These are phyloP conservation scores for sorghum (Sorghum bicolor) DNA, from an alignment of 176 grass and related monocot species.

Conservation along the genomic window Sorghum_bicolor_NCBIv3 NC_012876.2:4346001-4346500, in stretches of 20 bases:
- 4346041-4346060: neutral
- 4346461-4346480: neutral
- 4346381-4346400: slow-evolving; percentile 1
- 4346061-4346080: slow-evolving; percentile 3
- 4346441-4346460: neutral
- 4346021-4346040: slow-evolving; percentile 31
- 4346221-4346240: neutral
- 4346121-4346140: neutral
- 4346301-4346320: neutral
- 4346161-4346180: neutral
- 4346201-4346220: neutral
- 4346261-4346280: neutral
- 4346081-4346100: neutral
- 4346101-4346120: neutral
- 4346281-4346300: no score
- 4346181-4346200: slow-evolving; percentile 41
- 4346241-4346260: neutral
- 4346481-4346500: neutral
- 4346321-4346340: slow-evolving; percentile 24
- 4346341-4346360: neutral
- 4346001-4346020: slow-evolving; percentile 34
- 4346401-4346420: neutral
- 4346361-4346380: neutral
- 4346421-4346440: neutral
- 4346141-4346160: neutral